A percentile compares a stretch with the other conserved stretches of the same genome.
These are phyloP conservation scores for Amanita rimosa DNA, from an alignment of 768 basidiomycete species.

Conservation along the genomic window DNA sequence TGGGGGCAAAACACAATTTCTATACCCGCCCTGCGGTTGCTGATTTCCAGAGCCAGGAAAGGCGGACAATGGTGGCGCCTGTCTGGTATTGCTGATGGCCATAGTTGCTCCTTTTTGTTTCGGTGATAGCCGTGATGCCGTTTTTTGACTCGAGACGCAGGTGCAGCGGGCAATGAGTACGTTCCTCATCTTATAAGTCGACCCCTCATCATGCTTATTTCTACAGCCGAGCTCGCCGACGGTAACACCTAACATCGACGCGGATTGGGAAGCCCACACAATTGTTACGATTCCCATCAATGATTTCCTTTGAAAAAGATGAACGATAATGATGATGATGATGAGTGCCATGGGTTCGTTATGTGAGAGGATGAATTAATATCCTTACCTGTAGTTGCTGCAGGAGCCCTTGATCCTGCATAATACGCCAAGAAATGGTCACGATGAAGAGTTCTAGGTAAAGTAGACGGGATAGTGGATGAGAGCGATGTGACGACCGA, in stretches of 20 bases:
- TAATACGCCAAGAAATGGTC: constrained; percentile 31
- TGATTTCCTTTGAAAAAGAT: no score
- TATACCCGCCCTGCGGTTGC: no score
- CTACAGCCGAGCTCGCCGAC: background rate
- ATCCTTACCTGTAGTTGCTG: constrained; percentile 46
- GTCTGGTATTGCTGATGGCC: no score
- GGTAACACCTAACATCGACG: background rate
- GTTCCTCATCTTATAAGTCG: background rate
- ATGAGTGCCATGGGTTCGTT: no score
- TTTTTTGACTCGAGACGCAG: background rate
- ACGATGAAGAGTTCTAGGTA: constrained; percentile 22
- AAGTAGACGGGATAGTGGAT: constrained; percentile 21
- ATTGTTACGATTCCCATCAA: no score
- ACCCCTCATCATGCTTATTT: background rate
- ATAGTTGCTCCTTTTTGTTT: no score
- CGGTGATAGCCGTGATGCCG: background rate
- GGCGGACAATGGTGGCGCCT: no score
- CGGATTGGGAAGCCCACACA: background rate
- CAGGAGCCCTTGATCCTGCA: constrained; percentile 48
- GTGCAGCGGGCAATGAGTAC: background rate
- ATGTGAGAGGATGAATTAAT: no score
- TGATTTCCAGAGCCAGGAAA: no score
- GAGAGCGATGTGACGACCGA: constrained; percentile 38
- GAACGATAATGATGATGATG: no score
- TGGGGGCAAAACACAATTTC: no score